Conservation (phyloP, 768 basidiomycete species). For the Termitomyces sp. region DNA sequence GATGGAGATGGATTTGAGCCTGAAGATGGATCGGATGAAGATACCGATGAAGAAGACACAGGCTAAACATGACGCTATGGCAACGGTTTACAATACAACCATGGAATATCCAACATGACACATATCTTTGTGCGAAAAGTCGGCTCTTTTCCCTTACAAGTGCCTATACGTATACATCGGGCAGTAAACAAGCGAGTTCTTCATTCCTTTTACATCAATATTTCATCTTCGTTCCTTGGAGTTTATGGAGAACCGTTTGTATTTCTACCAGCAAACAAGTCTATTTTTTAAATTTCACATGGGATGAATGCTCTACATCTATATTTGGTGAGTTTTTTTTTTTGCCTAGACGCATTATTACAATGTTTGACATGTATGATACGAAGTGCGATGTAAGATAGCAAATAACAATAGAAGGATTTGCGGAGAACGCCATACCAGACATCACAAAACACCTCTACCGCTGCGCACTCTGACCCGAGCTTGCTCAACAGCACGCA, state of each 20-base stretch:
- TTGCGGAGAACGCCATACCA: not conserved
- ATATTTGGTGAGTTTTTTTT: not conserved
- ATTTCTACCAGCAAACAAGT: not conserved
- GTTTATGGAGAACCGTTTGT: not conserved
- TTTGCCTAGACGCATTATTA: not conserved
- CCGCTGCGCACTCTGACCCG: constrained; percentile 24
- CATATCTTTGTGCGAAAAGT: not conserved
- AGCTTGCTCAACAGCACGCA: constrained; percentile 63
- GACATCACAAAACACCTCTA: constrained; percentile 5
- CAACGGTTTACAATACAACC: not conserved
- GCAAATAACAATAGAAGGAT: not conserved
- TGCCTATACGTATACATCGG: not conserved
- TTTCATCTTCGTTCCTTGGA: not conserved
- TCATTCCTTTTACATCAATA: not conserved
- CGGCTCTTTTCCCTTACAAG: not conserved
- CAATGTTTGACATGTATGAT: not conserved
- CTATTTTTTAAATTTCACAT: not conserved
- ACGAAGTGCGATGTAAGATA: not conserved
- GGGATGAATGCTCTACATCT: not conserved
- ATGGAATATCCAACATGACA: not conserved
- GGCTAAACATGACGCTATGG: not conserved
- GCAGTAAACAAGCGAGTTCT: not conserved
- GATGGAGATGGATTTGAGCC: constrained; percentile 8
- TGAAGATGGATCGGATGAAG: constrained; percentile 12
- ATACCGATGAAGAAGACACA: constrained; percentile 3